A percentile compares a stretch with the other conserved stretches of the same genome.
These are phyloP conservation scores for Panicum miliaceum DNA, from an alignment of 176 grass and related monocot species.

Conservation along the genomic window DNA sequence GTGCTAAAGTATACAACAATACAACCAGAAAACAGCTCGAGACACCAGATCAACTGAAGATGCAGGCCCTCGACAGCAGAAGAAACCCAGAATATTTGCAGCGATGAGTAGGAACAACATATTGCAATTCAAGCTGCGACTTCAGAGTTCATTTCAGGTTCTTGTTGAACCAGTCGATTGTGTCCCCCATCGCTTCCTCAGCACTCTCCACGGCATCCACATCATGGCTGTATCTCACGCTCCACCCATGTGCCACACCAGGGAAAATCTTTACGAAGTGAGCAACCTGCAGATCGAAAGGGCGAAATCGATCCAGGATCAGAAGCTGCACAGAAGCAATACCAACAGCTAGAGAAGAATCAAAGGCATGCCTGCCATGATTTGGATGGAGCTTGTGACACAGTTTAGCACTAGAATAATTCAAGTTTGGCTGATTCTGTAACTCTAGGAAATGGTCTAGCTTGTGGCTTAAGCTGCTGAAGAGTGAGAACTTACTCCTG, in stretches of 20 bases:
- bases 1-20: neutral
- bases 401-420: neutral
- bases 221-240: constrained; percentile 55
- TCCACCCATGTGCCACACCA: constrained; percentile 67
- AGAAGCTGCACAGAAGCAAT: neutral
- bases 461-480: neutral
- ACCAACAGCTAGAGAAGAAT: neutral
- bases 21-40: no score
- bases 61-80: neutral
- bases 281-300: constrained; percentile 31
- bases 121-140: neutral
- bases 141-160: constrained; percentile 48
- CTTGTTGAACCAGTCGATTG: constrained; percentile 59
- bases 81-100: neutral
- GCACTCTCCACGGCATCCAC: constrained; percentile 55
- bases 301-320: neutral
- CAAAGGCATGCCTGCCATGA: neutral
- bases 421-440: neutral
- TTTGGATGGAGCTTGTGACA: neutral
- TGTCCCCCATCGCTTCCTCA: constrained; percentile 60
- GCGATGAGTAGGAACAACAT: neutral
- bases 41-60: neutral
- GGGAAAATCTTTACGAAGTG: constrained; percentile 74
- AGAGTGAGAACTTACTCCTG: constrained; percentile 49
- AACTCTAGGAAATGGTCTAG: neutral